Base-by-base conservation (phyloP, 139 green algal genomes). In the Monoraphidium neglectum region DNA sequence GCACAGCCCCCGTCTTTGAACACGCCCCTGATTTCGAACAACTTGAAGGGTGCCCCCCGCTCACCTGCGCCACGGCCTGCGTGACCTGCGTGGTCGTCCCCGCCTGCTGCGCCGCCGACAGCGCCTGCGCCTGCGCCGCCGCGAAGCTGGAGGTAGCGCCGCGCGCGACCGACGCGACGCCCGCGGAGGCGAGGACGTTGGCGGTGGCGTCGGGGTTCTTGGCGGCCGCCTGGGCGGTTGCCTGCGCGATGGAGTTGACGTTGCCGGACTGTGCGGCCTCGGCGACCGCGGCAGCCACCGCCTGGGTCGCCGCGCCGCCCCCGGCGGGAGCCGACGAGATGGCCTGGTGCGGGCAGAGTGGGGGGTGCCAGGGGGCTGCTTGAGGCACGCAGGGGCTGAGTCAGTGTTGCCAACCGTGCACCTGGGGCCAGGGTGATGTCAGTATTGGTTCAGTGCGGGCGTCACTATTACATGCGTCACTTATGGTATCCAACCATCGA, bases 51-150 rank as follows among this genome's bases (percentile, higher is more conserved):
- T 12, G 12, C 12, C 47, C 13, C 47, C 13, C 47, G 38, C 36
- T 46, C 0, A 67, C 70, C 70, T 76, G 70, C 24, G 70, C 70
- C 33, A 76, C 66, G 0, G 70, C 70, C 54, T 76, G 38, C 8
- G 70, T 56, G 16, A n/a, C n/a, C n/a, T n/a, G n/a, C n/a, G n/a
- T 12, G 8, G 8, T 12, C 8, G 8, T 51, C 43, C 43, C 43
- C 8, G 43, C 43, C 43, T 51, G 43, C 43, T 51, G 43, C 43
- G 43, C 43, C 43, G 43, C 12, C 43, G 43, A 8, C 43, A 69
- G 37, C 18, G 33, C 16, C 38, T 68, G 57, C 3, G 70, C 43
- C 32, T 77, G 40, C 12, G 46, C 72, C 24, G 72, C 70, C 40
- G 72, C 72, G 23, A 63, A 62, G 3, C 28, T 60, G 28, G 38